Base-by-base conservation (phyloP, 225 moss, liverwort and hornwort species). In the Marchantia paleacea region DNA sequence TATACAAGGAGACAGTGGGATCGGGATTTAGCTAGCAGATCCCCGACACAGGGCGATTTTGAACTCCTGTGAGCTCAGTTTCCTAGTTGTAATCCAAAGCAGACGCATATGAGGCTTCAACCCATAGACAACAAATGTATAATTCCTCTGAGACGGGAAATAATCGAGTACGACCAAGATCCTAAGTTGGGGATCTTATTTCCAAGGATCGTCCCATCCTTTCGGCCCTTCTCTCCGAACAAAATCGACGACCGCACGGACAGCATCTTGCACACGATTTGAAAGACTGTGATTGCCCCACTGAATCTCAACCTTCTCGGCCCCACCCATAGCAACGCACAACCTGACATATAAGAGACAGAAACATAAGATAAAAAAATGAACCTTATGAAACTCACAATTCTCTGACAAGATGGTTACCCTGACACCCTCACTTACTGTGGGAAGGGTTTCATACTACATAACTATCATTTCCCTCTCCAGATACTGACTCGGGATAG, bases 161-260 rank as follows among this genome's bases (percentile, higher is more conserved):
- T 14, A 8, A 30, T 24, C 10, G 19, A 58, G 8, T 29, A 60
- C 60, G 60, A 76, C 20, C 58, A 76, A 60, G 39, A 7, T 75
- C 58, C 18, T 8, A 7, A 47, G 16, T 60, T 16, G 7, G 13
- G 74, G 54, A 28, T 60, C 57, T 49, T 66, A 66, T 52, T 78
- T 78, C 97, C 99, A 99, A 52, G 99, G 99, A 88, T 99, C 99
- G 79, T 99, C 99, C 99, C 99, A 99, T 22, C 99, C 99, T 83
- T 99, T 99, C n/a, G 94, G 99, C 29, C 99, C 99, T 83, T 94
- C 95, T 75, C 94, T 90, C 70, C 83, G 85, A 55, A 99, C 83
- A 26, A 99, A 99, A 75, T 89, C 85, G 25, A 99, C 91, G 75
- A 99, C 94, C 4, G 90, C 78, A 57, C 83, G 82, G 8, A 99